phyloP scores from a whole-genome alignment of 2,329 filamentous ascomycete genomes.

The Aspergillus sp. region DNA sequence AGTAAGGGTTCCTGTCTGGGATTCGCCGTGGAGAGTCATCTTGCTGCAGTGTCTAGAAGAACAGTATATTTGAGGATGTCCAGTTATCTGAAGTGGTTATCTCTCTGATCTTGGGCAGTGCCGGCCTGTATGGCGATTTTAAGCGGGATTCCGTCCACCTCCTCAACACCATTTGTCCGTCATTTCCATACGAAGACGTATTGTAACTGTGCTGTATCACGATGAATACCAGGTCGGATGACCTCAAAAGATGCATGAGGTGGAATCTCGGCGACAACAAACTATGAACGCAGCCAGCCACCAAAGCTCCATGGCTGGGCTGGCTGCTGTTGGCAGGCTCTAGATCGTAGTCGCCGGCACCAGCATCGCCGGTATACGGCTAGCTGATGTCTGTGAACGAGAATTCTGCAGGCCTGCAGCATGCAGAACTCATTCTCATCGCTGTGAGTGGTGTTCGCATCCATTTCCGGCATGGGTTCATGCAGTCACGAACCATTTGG shows the following conservation, averaged over 20 bases:
- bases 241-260: not conserved
- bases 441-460: not conserved
- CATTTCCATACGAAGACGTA: slow-evolving; percentile 1
- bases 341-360: too few relatives aligned
- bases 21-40: slow-evolving; percentile 1
- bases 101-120: too few relatives aligned
- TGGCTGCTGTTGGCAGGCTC: too few relatives aligned
- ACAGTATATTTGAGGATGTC: too few relatives aligned
- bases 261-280: not conserved
- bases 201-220: not conserved
- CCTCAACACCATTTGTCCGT: not conserved
- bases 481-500: not conserved
- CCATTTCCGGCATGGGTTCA: not conserved
- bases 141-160: not conserved
- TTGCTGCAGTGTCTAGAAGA: not conserved
- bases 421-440: too few relatives aligned
- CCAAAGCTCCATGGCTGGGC: not conserved
- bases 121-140: not conserved
- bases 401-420: not conserved
- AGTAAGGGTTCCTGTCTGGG: not conserved
- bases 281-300: not conserved
- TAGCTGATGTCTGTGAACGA: not conserved
- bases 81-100: too few relatives aligned
- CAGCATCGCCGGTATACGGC: not conserved
- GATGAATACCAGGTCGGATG: not conserved